These are phyloP conservation scores for Digitaria exilis DNA, from an alignment of 202 grass and related monocot genomes.

Conservation along the genomic window DNA sequence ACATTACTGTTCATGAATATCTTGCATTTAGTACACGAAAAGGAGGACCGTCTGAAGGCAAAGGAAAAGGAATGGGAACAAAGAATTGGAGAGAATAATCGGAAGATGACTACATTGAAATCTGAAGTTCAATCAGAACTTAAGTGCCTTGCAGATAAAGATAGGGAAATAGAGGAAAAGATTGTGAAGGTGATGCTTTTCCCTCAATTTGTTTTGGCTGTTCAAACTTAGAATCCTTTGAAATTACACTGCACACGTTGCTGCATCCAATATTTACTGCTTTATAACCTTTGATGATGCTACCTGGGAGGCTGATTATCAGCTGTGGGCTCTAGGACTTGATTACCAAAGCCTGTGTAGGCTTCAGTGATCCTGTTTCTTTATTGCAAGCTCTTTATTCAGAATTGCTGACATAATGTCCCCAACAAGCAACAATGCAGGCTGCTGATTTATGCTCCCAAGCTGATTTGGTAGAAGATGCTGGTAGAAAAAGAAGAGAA, in stretches of 20 bases:
- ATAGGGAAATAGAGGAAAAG: slow-evolving; percentile 57
- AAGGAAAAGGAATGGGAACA: slow-evolving; percentile 68
- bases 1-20: neutral
- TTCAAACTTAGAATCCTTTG: neutral
- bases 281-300: slow-evolving; percentile 9
- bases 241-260: neutral
- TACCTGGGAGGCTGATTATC: neutral
- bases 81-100: slow-evolving; percentile 56
- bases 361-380: slow-evolving; percentile 1
- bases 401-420: neutral
- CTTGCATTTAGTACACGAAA: slow-evolving; percentile 55
- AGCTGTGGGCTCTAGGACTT: neutral
- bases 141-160: slow-evolving; percentile 56
- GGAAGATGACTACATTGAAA: slow-evolving; percentile 53
- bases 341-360: neutral
- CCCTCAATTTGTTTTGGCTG: slow-evolving; percentile 17
- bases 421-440: slow-evolving; percentile 40
- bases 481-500: slow-evolving; percentile 37
- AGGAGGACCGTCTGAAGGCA: slow-evolving; percentile 47
- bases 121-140: slow-evolving; percentile 68
- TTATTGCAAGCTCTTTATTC: neutral
- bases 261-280: neutral
- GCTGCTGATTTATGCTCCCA: slow-evolving; percentile 46
- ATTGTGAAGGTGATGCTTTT: slow-evolving; percentile 54
- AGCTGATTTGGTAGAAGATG: slow-evolving; percentile 22